Evolutionary conservation across 768 basidiomycete species (phyloP).

Genomic region (Suillus fuscotomentosus): DNA sequence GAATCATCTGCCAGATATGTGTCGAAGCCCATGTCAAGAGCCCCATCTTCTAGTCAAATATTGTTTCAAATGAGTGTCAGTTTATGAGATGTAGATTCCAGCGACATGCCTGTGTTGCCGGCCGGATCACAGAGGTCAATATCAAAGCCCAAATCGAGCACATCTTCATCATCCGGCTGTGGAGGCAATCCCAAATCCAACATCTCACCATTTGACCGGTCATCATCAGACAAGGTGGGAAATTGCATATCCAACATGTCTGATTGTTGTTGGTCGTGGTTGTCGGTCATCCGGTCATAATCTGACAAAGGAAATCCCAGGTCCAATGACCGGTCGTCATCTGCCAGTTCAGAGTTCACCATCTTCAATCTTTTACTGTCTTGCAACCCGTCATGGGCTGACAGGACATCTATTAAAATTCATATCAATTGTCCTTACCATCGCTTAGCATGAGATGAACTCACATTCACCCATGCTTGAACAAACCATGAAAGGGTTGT

Average conservation of each 20-base stretch:
- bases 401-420: background rate
- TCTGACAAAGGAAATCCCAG: background rate
- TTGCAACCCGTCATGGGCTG: background rate
- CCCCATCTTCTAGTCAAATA: background rate
- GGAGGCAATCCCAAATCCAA: background rate
- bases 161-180: background rate
- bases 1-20: background rate
- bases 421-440: background rate
- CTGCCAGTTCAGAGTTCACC: background rate
- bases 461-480: background rate
- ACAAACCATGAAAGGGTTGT: background rate
- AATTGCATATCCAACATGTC: background rate
- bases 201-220: background rate
- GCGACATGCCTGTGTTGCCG: background rate
- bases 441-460: background rate
- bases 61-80: too few species aligned
- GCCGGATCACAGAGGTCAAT: background rate
- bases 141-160: background rate
- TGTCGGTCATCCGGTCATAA: background rate
- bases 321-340: background rate
- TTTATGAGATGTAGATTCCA: too few species aligned
- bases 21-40: background rate
- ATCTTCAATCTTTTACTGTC: background rate
- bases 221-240: background rate
- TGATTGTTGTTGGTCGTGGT: background rate